Percentiles rank a stretch among this genome's conserved stretches.
Conservation (phyloP, 176 grass and related monocot species). For the Calamus simplicifolius region DNA sequence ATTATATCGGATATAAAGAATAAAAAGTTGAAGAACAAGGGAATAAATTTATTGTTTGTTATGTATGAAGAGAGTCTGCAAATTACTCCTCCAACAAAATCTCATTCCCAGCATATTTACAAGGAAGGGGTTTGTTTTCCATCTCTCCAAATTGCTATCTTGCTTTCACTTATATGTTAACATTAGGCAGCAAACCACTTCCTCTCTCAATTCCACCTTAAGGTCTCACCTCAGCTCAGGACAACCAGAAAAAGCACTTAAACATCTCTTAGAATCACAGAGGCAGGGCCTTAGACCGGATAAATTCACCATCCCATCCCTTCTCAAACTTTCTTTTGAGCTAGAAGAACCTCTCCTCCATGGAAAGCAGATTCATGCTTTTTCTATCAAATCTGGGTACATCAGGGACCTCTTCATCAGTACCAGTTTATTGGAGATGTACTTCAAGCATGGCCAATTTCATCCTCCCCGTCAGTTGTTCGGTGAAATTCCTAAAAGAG, state of each 20-base stretch:
- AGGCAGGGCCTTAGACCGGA: slow-evolving; percentile 2
- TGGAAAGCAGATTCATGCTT: slow-evolving; percentile 17
- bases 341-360: slow-evolving; percentile 4
- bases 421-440: not conserved
- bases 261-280: slow-evolving; percentile 7
- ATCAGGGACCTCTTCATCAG: not conserved
- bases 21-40: too few species aligned
- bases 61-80: too few species aligned
- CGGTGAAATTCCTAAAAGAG: slow-evolving; percentile 10
- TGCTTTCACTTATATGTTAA: too few species aligned
- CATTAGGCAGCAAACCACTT: not conserved
- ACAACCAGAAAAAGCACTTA: not conserved
- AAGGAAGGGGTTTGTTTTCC: too few species aligned
- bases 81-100: too few species aligned
- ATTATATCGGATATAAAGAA: too few species aligned
- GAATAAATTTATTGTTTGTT: too few species aligned
- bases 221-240: slow-evolving; percentile 11
- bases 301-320: slow-evolving; percentile 9
- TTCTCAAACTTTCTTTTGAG: slow-evolving; percentile 2
- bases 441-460: slow-evolving; percentile 1
- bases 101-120: too few species aligned
- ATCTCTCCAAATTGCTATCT: too few species aligned
- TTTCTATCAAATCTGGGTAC: slow-evolving; percentile 8
- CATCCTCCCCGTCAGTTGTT: not conserved
- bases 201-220: slow-evolving; percentile 14